Evolutionary conservation across 2,329 filamentous ascomycete species (phyloP), one percentile per base, ranked within the genome.

Genomic region (Stromatinia cepivora): DNA sequence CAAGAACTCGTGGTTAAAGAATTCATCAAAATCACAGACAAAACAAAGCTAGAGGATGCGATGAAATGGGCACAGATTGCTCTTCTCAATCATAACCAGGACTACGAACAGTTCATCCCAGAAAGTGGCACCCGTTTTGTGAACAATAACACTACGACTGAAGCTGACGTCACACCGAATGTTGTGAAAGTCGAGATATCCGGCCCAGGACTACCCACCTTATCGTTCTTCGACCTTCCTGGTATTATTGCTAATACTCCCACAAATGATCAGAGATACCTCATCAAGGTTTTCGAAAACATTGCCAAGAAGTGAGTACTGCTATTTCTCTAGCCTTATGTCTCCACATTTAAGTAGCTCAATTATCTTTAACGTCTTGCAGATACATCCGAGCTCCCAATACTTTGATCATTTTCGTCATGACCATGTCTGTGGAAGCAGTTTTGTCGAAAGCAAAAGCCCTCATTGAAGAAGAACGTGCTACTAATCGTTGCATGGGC

Each of bases 171-270:
- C 73, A 93, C 90, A 0, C 93, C 93, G 0, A 97, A 97, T 72
- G 85, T 93, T 0, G 89, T 97, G 0, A 86, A 89, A 0, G 82
- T 97, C 0, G 87, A 93, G 66, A 93, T 97, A 36, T 87, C 87
- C 0, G 90, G 90, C 0, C 90, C 91, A 0, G 84, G 83, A 0
- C 84, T 94, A 0, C 90, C 92, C 0, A 88, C 92, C 8, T 78
- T 97, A 0, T 92, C 90, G 0, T 96, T 97, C 74, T 94, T 92
- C 71, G 93, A 97, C 71, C 83, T 97, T 0, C 93, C 93, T 0
- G 93, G 93, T 0, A 88, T 96, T 0, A 94, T 97, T 71, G 87
- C 88, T 28, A 90, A 90, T 10, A 85, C 89, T 0, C 86, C 88
- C 10, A 85, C 85, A 10, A 82, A 86, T 3, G 88, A 94, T 22